Percentiles rank a stretch among this genome's conserved stretches.
Conservation (phyloP, 441 rosid species). For the Mallotus repandus region DNA sequence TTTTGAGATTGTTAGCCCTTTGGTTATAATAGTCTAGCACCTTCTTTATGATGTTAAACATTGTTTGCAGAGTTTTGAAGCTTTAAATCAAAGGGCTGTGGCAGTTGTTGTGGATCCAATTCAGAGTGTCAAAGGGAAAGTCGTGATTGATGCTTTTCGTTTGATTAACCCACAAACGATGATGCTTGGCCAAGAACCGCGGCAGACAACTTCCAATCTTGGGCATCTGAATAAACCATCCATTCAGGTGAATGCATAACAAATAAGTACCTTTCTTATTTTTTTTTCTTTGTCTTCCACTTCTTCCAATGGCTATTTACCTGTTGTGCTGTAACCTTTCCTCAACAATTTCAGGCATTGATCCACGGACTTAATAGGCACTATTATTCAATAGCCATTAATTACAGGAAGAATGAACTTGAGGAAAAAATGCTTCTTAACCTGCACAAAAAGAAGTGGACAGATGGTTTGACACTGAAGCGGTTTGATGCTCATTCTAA, state of each 20-base stretch:
- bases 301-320: not conserved
- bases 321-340: conserved; percentile 11
- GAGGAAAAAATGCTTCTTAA: conserved; percentile 99
- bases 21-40: not conserved
- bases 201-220: conserved; percentile 92
- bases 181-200: conserved; percentile 99
- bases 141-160: conserved; percentile 98
- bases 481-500: conserved; percentile 87
- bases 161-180: conserved; percentile 95
- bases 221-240: conserved; percentile 98
- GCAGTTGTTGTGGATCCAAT: conserved; percentile 99
- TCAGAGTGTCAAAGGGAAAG: conserved; percentile 97
- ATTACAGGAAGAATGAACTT: conserved; percentile 95
- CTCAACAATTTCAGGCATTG: conserved; percentile 55
- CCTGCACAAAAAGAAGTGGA: conserved; percentile 99
- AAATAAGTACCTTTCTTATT: not conserved
- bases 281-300: not conserved
- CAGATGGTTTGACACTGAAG: conserved; percentile 87
- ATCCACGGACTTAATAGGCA: conserved; percentile 95
- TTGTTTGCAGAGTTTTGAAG: conserved; percentile 90
- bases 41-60: conserved; percentile 13
- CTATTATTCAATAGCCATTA: conserved; percentile 95
- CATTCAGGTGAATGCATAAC: conserved; percentile 60
- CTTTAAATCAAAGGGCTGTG: conserved; percentile 94
- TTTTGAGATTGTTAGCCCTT: not conserved